phyloP scores from a whole-genome alignment of 805 yeast genomes.

The Isabelozyma rhagii region DNA sequence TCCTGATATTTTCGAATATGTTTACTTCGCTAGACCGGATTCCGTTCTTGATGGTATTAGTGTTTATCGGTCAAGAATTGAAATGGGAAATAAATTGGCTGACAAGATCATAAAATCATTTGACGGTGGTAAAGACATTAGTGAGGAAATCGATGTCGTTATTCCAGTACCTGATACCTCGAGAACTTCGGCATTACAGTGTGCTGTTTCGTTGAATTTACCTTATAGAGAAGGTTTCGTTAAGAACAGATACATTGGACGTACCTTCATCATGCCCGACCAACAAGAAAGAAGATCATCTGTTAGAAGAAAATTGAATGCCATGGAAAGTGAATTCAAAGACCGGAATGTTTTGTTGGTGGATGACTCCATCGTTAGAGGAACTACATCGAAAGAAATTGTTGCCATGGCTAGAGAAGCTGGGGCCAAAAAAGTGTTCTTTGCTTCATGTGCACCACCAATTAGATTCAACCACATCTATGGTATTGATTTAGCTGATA shows the following conservation, averaged over 20 bases:
- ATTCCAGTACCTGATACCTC: slow-evolving; percentile 98
- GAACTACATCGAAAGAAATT: slow-evolving; percentile 95
- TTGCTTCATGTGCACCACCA: slow-evolving; percentile 98
- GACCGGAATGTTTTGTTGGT: slow-evolving; percentile 84
- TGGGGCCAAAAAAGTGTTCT: slow-evolving; percentile 91
- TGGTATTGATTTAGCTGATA: slow-evolving; percentile 96
- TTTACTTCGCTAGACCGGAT: slow-evolving; percentile 97
- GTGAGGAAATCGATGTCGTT: slow-evolving; percentile 79
- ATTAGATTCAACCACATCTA: slow-evolving; percentile 93
- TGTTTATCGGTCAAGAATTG: slow-evolving; percentile 87
- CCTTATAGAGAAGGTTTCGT: slow-evolving; percentile 97
- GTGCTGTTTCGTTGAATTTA: slow-evolving; percentile 74
- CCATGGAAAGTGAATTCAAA: slow-evolving; percentile 90
- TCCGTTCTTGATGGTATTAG: slow-evolving; percentile 95
- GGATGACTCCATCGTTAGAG: slow-evolving; percentile 96
- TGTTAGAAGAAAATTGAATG: slow-evolving; percentile 91
- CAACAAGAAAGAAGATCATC: slow-evolving; percentile 91
- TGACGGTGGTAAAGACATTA: slow-evolving; percentile 38
- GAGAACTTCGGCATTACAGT: slow-evolving; percentile 90
- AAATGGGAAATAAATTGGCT: slow-evolving; percentile 92
- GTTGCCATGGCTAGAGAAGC: slow-evolving; percentile 99
- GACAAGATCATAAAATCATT: slow-evolving; percentile 51
- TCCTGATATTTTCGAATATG: slow-evolving; percentile 96
- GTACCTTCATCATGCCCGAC: slow-evolving; percentile 98
- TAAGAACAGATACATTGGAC: slow-evolving; percentile 93